These are phyloP conservation scores for Ustanciosporium gigantosporum DNA, from an alignment of 1,284 basidiomycete species.

Conservation along the genomic window DNA sequence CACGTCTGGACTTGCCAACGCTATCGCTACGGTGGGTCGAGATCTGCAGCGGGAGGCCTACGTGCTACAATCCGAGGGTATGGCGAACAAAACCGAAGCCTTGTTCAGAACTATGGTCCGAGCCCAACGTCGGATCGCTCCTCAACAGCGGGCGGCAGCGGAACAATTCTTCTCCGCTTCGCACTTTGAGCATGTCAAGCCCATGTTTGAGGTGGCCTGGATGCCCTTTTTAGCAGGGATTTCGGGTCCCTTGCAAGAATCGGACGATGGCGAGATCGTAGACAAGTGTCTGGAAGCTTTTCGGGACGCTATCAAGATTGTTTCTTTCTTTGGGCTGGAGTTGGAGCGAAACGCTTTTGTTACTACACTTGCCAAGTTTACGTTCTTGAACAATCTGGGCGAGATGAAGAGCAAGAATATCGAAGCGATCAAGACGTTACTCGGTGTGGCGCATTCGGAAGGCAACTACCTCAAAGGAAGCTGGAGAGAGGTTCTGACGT, in stretches of 20 bases:
- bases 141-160: conserved; percentile 53
- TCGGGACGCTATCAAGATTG: conserved; percentile 59
- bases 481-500: conserved; percentile 60
- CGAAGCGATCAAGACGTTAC: conserved; percentile 59
- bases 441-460: conserved; percentile 59
- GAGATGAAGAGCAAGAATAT: conserved; percentile 62
- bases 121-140: conserved; percentile 52
- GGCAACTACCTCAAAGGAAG: conserved; percentile 59
- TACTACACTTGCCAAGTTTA: conserved; percentile 60
- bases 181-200: conserved; percentile 60
- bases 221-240: conserved; percentile 61
- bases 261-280: conserved; percentile 54
- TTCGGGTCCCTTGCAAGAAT: conserved; percentile 58
- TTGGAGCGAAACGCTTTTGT: conserved; percentile 60
- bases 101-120: conserved; percentile 61
- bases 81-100: conserved; percentile 60
- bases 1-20: conserved; percentile 49
- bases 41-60: conserved; percentile 60
- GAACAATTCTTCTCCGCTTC: conserved; percentile 60
- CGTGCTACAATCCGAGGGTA: conserved; percentile 58
- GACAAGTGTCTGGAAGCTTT: conserved; percentile 56
- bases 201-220: conserved; percentile 62
- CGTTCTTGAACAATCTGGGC: conserved; percentile 60
- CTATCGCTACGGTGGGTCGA: conserved; percentile 56
- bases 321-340: conserved; percentile 59